Conservation (phyloP, 2,329 filamentous ascomycete genomes). For the Claviceps cyperi region DNA sequence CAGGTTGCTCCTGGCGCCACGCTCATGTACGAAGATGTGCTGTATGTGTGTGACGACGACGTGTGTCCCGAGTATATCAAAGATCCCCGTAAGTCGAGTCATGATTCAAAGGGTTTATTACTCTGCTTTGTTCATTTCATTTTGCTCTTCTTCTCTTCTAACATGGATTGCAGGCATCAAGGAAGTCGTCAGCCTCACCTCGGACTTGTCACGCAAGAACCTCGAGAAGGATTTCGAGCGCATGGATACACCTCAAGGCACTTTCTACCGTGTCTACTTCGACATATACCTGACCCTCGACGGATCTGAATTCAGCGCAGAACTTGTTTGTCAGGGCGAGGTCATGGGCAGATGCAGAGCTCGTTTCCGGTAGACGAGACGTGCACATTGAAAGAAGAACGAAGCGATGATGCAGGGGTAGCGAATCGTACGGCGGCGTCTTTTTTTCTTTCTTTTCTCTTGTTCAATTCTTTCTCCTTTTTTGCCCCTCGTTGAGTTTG, state of each 20-base stretch:
- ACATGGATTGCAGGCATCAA: slow-evolving; percentile 61
- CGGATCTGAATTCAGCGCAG: slow-evolving; percentile 93
- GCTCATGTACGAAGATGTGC: slow-evolving; percentile 97
- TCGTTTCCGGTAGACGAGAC: slow-evolving; percentile 51
- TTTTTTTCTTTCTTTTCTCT: background rate
- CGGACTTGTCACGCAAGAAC: slow-evolving; percentile 92
- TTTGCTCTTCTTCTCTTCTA: no score
- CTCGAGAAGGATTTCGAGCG: slow-evolving; percentile 98
- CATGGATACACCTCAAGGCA: slow-evolving; percentile 97
- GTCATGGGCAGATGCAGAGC: slow-evolving; percentile 96
- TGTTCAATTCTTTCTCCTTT: background rate
- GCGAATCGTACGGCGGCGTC: background rate
- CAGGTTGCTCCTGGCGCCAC: slow-evolving; percentile 95
- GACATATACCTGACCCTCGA: slow-evolving; percentile 86
- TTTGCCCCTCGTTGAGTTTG: background rate
- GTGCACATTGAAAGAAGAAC: background rate
- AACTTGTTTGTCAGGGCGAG: slow-evolving; percentile 97
- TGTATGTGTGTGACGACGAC: slow-evolving; percentile 96
- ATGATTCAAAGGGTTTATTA: background rate
- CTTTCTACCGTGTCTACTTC: slow-evolving; percentile 75
- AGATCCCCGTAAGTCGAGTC: slow-evolving; percentile 72
- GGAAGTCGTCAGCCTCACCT: slow-evolving; percentile 94
- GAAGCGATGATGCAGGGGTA: background rate
- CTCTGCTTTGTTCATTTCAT: no score
- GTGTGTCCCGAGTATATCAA: slow-evolving; percentile 98